phyloP scores from a whole-genome alignment of 1,139 yeast species.

The Geotrichum carabidarum region DNA sequence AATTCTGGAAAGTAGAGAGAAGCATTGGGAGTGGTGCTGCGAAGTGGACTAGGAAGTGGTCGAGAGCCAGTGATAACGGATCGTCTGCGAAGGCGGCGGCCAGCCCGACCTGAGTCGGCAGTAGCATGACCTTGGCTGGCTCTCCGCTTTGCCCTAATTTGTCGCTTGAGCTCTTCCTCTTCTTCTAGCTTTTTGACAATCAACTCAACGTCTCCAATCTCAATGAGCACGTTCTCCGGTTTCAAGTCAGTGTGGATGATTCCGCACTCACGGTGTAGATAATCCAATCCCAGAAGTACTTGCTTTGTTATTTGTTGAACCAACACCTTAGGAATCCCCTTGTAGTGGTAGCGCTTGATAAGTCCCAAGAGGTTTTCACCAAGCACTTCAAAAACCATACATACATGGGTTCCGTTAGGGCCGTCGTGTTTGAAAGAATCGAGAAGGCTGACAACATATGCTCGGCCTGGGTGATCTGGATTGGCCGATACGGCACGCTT shows the following conservation, averaged over 20 bases:
- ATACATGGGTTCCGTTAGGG: slow-evolving; percentile 75
- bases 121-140: slow-evolving; percentile 21
- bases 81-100: slow-evolving; percentile 40
- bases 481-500: slow-evolving; percentile 46
- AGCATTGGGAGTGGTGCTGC: slow-evolving; percentile 28
- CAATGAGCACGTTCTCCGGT: slow-evolving; percentile 83
- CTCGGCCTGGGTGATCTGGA: slow-evolving; percentile 64
- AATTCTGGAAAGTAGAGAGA: slow-evolving; percentile 27
- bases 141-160: slow-evolving; percentile 22
- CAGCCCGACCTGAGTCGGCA: neutral
- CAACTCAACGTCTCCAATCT: slow-evolving; percentile 70
- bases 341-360: slow-evolving; percentile 58
- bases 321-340: slow-evolving; percentile 67
- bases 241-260: slow-evolving; percentile 85
- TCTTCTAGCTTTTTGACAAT: slow-evolving; percentile 56
- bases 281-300: slow-evolving; percentile 68
- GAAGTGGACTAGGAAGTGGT: slow-evolving; percentile 74
- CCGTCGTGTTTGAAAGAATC: slow-evolving; percentile 78
- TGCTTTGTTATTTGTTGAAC: slow-evolving; percentile 82
- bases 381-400: slow-evolving; percentile 85
- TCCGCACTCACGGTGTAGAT: slow-evolving; percentile 77
- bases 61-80: slow-evolving; percentile 82
- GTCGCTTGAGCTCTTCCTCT: slow-evolving; percentile 36
- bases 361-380: slow-evolving; percentile 76
- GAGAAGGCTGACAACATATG: slow-evolving; percentile 61